Conservation (phyloP, 768 basidiomycete species). For the Phylloporus sp. region DNA sequence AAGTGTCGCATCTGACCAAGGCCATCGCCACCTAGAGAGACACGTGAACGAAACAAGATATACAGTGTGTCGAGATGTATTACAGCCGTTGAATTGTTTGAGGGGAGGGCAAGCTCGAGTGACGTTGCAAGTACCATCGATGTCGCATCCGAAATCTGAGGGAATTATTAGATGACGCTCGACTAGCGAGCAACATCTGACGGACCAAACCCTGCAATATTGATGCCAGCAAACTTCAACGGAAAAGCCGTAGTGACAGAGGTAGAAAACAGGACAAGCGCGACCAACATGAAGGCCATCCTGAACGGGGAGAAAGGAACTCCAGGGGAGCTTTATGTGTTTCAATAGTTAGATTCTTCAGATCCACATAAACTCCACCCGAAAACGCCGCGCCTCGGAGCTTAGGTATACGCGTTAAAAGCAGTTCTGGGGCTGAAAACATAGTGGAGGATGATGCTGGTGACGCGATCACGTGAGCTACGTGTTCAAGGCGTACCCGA, state of each 20-base stretch:
- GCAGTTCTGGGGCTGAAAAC: no score
- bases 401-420: no score
- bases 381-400: no score
- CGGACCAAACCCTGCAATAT: conserved; percentile 48
- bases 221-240: conserved; percentile 41
- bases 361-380: no score
- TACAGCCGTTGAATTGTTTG: conserved; percentile 40
- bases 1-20: conserved; percentile 61
- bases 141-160: conserved; percentile 44
- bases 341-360: no score
- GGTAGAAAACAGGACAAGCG: conserved; percentile 6
- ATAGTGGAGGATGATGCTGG: no score
- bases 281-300: conserved; percentile 20
- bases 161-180: neutral
- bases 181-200: neutral
- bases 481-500: no score
- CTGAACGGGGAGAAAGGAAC: no score
- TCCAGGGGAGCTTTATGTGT: no score
- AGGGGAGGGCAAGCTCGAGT: conserved; percentile 43
- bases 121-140: conserved; percentile 39
- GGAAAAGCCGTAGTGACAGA: conserved; percentile 11
- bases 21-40: conserved; percentile 8
- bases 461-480: no score
- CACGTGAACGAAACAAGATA: neutral
- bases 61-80: neutral